Evolutionary conservation across 2,329 filamentous ascomycete genomes (phyloP), one percentile per base, ranked within the genome.

Genomic region (Rhynchosporium graminicola): DNA sequence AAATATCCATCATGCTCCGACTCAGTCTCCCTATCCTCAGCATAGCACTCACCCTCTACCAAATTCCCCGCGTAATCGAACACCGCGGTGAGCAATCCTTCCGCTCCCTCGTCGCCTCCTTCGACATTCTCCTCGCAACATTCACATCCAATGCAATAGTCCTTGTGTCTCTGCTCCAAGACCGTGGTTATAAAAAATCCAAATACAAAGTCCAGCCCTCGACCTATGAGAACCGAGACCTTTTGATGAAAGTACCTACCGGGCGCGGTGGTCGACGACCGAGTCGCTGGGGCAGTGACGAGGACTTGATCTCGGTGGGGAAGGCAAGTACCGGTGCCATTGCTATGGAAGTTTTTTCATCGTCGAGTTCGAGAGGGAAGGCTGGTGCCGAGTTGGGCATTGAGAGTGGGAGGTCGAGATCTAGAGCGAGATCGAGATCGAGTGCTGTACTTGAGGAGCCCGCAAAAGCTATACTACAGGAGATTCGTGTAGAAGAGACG

Each of bases 91-190:
- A 83, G 20, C 95, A 98, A 75, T 91, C 93, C 70, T 90, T 88
- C 66, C 90, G 95, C 52, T 93, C 93, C 0, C 85, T 98, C 1
- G 82, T 96, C 67, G 94, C 94, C 15, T 97, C 92, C 0, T 82
- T 95, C 33, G 94, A 98, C 73, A 88, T 97, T 5, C 82, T 98
- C 1, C 91, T 94, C 57, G 91, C 92, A 10, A 91, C 93, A 0
- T 86, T 87, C 1, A 89, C 94, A 0, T 90, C 94, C n/a, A 99
- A 98, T 73, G 87, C 89, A 7, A 82, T 97, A 26, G 91, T 97
- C 0, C 84, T 98, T 9, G 92, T 92, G 13, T 96, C 92, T 0
- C 97, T 98, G 69, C 86, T 97, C 36, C 86, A 93, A 13, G 94
- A 97, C 73, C 86, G 91, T 57, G 95, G 94, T 31, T 80, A 92